Percentiles rank a stretch among this genome's conserved stretches.
Evolutionary conservation across 2,329 filamentous ascomycete species (phyloP).

Genomic region (Pseudocercospora eumusae): DNA sequence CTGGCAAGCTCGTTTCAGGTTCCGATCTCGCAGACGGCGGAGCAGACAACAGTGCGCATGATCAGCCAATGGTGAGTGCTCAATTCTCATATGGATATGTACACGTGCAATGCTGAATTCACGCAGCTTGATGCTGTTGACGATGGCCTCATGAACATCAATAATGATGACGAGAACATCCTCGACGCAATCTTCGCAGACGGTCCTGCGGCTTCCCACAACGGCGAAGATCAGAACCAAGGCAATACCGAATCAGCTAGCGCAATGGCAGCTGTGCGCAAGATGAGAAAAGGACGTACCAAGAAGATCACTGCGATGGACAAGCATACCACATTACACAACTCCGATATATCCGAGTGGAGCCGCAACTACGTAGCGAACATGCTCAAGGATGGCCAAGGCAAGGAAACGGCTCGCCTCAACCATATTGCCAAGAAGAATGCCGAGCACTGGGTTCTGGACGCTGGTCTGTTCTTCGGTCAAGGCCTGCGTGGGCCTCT

Average conservation of each 20-base stretch:
- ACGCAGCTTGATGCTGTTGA: background rate
- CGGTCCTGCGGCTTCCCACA: background rate
- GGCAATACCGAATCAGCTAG: conserved; percentile 41
- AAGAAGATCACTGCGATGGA: conserved; percentile 51
- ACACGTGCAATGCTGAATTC: background rate
- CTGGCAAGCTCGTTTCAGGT: conserved; percentile 12
- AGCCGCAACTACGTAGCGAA: conserved; percentile 60
- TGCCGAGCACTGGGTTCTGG: conserved; percentile 61
- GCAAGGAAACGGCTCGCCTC: conserved; percentile 47
- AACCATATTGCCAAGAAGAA: conserved; percentile 60
- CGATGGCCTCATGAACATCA: conserved; percentile 1
- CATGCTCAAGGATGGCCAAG: conserved; percentile 55
- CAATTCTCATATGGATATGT: background rate
- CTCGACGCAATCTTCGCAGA: conserved; percentile 9
- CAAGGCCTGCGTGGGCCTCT: conserved; percentile 54
- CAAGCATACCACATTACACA: conserved; percentile 54
- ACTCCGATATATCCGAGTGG: conserved; percentile 59
- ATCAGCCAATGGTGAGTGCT: conserved; percentile 17
- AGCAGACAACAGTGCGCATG: conserved; percentile 12
- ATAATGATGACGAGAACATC: conserved; percentile 25
- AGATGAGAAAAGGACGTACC: conserved; percentile 37
- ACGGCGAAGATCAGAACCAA: conserved; percentile 33
- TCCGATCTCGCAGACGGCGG: conserved; percentile 34
- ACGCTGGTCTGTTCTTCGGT: conserved; percentile 49
- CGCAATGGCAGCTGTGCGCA: conserved; percentile 45